phyloP scores from a whole-genome alignment of 108 stramenopile species.

The Cylindrotheca closterium region DNA sequence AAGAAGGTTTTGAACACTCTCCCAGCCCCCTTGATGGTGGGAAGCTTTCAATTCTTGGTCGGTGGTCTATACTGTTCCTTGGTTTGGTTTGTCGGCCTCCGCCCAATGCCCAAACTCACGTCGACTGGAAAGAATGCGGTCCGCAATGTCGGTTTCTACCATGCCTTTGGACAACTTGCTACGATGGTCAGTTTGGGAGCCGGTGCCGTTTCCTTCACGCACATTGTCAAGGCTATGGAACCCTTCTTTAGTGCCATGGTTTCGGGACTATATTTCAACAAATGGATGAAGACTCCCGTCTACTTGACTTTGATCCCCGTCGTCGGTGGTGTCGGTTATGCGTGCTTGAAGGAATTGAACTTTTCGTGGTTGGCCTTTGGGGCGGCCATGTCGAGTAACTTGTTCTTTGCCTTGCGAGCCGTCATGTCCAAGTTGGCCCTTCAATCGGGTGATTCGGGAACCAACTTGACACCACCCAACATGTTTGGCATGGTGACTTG shows the following conservation, averaged over 20 bases:
- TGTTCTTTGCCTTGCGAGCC: conserved; percentile 86
- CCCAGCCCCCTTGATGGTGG: conserved; percentile 88
- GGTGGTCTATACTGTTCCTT: conserved; percentile 78
- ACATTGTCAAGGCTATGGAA: conserved; percentile 92
- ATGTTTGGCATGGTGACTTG: conserved; percentile 91
- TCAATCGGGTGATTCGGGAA: conserved; percentile 43
- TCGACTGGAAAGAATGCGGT: conserved; percentile 38
- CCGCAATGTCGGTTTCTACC: conserved; percentile 75
- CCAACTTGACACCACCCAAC: conserved; percentile 80
- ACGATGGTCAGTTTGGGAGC: conserved; percentile 78
- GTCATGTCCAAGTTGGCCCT: conserved; percentile 87
- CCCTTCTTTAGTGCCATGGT: conserved; percentile 86
- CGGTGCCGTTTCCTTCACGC: conserved; percentile 85
- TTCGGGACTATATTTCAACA: conserved; percentile 66
- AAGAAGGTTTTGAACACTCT: conserved; percentile 92
- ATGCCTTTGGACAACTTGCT: conserved; percentile 80
- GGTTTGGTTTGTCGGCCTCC: conserved; percentile 72
- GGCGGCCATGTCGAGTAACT: conserved; percentile 91
- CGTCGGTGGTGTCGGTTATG: conserved; percentile 88
- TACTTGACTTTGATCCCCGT: conserved; percentile 85
- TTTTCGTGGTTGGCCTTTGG: conserved; percentile 91
- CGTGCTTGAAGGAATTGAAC: conserved; percentile 83
- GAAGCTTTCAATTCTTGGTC: conserved; percentile 85
- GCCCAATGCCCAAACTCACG: conserved; percentile 61
- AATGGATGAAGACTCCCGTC: conserved; percentile 74